Evolutionary conservation across 441 rosid species (phyloP).

Genomic region (Syzygium syzygioides): DNA sequence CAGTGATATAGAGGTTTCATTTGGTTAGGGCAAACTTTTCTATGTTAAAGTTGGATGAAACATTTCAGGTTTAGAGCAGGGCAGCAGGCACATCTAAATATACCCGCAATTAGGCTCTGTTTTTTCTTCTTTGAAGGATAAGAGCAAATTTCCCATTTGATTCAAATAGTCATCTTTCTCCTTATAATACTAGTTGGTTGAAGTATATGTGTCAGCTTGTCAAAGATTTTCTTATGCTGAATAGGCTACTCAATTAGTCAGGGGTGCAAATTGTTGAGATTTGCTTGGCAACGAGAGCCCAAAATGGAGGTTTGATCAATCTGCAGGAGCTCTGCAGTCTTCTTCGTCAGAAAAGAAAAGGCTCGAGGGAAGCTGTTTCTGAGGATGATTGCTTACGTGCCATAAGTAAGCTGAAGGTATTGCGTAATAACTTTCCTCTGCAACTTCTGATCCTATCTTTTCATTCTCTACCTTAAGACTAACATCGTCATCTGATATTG

Average conservation of each 20-base stretch:
- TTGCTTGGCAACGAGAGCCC: constrained; percentile 87
- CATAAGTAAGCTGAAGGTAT: constrained; percentile 87
- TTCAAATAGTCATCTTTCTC: not conserved
- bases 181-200: not conserved
- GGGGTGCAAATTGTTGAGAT: constrained; percentile 93
- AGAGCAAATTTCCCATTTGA: not conserved
- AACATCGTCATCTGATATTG: not conserved
- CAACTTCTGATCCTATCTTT: not conserved
- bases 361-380: constrained; percentile 79
- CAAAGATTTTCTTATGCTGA: constrained; percentile 10
- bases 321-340: constrained; percentile 74
- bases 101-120: not conserved
- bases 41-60: not conserved
- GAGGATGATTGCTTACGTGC: constrained; percentile 98
- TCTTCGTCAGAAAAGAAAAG: constrained; percentile 64
- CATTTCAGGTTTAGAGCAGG: not conserved
- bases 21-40: not conserved
- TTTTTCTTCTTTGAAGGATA: not conserved
- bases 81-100: not conserved
- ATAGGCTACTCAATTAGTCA: constrained; percentile 36
- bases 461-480: not conserved
- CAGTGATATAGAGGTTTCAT: not conserved
- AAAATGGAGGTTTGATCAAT: constrained; percentile 84
- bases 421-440: not conserved
- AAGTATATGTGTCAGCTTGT: not conserved